Conservation (phyloP, 2,329 filamentous ascomycete species). For the Mollisiaceae sp. region DNA sequence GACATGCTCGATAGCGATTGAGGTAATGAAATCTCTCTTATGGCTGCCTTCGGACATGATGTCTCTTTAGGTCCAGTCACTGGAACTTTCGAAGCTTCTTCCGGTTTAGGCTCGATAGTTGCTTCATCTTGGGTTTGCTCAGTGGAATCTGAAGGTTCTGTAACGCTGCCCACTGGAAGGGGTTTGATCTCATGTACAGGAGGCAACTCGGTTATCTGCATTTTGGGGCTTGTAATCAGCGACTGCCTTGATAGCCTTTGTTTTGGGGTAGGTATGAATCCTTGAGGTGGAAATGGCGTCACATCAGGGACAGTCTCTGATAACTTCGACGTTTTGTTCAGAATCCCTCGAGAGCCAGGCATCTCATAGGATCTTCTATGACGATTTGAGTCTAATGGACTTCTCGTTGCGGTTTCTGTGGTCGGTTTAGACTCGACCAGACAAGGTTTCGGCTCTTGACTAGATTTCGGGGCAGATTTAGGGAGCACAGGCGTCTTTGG, state of each 20-base stretch:
- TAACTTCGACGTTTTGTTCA: conserved; percentile 31
- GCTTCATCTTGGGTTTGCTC: neutral
- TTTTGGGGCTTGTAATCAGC: conserved; percentile 32
- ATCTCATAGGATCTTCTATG: neutral
- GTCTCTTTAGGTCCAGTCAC: conserved; percentile 28
- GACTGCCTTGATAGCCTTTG: conserved; percentile 34
- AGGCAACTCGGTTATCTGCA: conserved; percentile 25
- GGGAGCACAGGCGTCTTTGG: neutral
- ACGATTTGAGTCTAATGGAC: neutral
- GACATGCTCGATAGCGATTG: conserved; percentile 61
- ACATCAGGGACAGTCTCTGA: conserved; percentile 24
- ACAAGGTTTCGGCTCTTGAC: neutral
- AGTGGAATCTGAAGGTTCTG: conserved; percentile 7
- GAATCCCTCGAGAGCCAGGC: conserved; percentile 32
- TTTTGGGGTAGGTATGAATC: conserved; percentile 29
- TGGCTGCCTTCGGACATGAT: neutral
- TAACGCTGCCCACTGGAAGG: neutral
- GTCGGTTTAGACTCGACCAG: neutral
- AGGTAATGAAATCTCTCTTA: conserved; percentile 48
- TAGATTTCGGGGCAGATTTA: neutral
- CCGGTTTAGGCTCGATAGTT: neutral
- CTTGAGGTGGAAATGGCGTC: conserved; percentile 21
- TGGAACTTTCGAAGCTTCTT: conserved; percentile 11
- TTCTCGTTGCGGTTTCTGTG: neutral
- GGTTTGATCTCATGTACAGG: conserved; percentile 17